Percentiles rank a stretch among this genome's conserved stretches.
Conservation (phyloP, 75 land plant genomes). For the Adiantum capillusveneris region DNA sequence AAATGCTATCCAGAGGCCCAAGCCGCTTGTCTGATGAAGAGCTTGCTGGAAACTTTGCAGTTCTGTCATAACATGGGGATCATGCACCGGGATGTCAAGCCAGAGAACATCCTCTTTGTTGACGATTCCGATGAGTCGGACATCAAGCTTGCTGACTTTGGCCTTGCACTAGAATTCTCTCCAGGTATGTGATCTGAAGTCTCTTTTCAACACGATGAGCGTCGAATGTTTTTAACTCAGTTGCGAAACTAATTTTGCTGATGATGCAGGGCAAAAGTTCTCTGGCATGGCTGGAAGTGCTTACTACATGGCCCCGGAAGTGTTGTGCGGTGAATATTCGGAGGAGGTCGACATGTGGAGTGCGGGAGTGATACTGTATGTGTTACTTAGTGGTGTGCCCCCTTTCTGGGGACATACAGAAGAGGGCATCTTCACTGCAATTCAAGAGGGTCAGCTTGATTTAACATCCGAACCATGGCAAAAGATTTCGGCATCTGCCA, state of each 20-base stretch:
- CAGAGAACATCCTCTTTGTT: constrained; percentile 70
- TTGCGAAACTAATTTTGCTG: background rate
- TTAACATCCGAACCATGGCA: constrained; percentile 48
- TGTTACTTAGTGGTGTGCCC: no score
- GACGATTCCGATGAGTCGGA: constrained; percentile 13
- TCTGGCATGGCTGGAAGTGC: no score
- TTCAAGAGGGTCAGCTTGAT: constrained; percentile 49
- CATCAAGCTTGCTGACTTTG: constrained; percentile 83
- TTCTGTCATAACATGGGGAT: constrained; percentile 85
- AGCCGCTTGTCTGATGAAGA: constrained; percentile 60
- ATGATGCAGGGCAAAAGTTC: constrained; percentile 46
- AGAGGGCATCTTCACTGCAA: constrained; percentile 76
- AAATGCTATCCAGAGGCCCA: constrained; percentile 49
- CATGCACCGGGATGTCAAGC: constrained; percentile 75
- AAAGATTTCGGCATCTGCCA: constrained; percentile 46
- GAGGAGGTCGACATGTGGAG: constrained; percentile 79
- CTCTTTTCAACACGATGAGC: background rate
- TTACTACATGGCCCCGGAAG: constrained; percentile 84
- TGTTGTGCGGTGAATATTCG: constrained; percentile 54
- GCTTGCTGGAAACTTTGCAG: constrained; percentile 47
- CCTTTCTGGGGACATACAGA: constrained; percentile 52
- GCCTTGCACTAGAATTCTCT: constrained; percentile 53
- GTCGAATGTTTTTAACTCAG: background rate
- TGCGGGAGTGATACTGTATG: no score
- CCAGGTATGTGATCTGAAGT: constrained; percentile 33